These are phyloP conservation scores for Elasticomyces elasticus DNA, from an alignment of 495 filamentous ascomycete species.

Conservation along the genomic window DNA sequence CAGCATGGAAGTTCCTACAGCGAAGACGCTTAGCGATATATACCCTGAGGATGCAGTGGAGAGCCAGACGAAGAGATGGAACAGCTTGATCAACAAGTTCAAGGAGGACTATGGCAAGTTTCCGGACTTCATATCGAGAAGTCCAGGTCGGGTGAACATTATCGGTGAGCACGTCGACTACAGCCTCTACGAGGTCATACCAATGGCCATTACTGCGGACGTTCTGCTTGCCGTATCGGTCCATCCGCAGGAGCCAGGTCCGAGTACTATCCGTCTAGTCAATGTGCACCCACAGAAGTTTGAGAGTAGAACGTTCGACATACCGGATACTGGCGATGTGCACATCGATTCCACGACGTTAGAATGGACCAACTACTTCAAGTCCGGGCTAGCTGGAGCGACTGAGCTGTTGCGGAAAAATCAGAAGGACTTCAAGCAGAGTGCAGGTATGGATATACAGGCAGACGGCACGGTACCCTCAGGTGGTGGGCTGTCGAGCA, in stretches of 20 bases:
- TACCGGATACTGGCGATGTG: conserved; percentile 43
- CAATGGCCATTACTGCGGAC: conserved; percentile 89
- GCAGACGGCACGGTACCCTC: conserved; percentile 86
- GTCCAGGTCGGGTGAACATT: conserved; percentile 92
- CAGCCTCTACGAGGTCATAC: conserved; percentile 87
- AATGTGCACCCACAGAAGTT: conserved; percentile 74
- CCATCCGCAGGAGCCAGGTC: conserved; percentile 35
- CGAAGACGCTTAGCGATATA: conserved; percentile 52
- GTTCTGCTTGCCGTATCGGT: conserved; percentile 76
- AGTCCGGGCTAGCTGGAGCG: conserved; percentile 74
- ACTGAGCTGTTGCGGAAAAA: conserved; percentile 67
- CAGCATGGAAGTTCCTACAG: conserved; percentile 32
- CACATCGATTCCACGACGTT: conserved; percentile 37
- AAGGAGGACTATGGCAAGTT: conserved; percentile 55
- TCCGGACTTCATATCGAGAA: conserved; percentile 77
- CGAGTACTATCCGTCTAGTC: conserved; percentile 51
- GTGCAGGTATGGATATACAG: conserved; percentile 75
- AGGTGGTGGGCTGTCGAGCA: conserved; percentile 85
- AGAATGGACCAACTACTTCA: conserved; percentile 99
- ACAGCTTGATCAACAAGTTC: conserved; percentile 61
- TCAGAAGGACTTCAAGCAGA: conserved; percentile 39
- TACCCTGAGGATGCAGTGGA: conserved; percentile 54
- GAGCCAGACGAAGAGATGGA: conserved; percentile 57
- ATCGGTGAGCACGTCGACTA: conserved; percentile 99
- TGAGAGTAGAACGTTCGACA: conserved; percentile 61